Base-by-base conservation (phyloP, 228 moss, liverwort and hornwort genomes). In the Sphagnum fallax region DNA sequence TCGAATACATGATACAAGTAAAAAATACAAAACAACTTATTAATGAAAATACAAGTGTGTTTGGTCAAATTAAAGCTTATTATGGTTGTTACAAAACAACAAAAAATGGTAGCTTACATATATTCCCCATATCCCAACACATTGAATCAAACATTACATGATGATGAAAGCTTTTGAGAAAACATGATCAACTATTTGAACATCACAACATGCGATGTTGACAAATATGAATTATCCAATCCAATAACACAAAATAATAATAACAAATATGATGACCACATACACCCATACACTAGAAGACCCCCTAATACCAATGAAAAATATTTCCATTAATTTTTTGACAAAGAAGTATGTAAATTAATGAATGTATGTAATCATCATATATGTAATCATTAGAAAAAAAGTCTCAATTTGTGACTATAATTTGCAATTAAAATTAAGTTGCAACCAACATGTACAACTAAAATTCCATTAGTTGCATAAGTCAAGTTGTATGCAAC, bases 21-120 rank as follows among this genome's bases (percentile, higher is more conserved):
- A 55, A 12, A 55, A 12, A 55, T 7, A 55, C 53, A 7, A 12
- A 7, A 7, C 0, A 55, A 55, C 7, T 12, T n/a, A 10, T 7
- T 6, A 32, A 10, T 10, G 15, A 10, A 62, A 14, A 62, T n/a
- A 14, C n/a, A 6, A 62, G 62, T 2, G 18, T 62, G 6, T 14
- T 62, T 14, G 62, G 18, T 6, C 10, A 62, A 6, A 62, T 62
- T 62, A n/a, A 62, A 10, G 18, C 62, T 7, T 32, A 62, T 62
- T 32, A 62, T 62, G 62, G 62, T 32, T 62, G 62, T 62, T 62
- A 62, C 62, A 4, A 62, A 62, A 62, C 18, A 7, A 15, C 62
- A 6, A n/a, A 14, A 62, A 62, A 62, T 62, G 18, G 3, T 62
- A 10, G 6, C 10, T 16, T 62, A 10, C 18, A 14, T 16, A 62